Percentiles rank a stretch among this genome's conserved stretches.
Evolutionary conservation across 2,329 filamentous ascomycete genomes (phyloP).

Genomic region (Arthrobotrys conoides): DNA sequence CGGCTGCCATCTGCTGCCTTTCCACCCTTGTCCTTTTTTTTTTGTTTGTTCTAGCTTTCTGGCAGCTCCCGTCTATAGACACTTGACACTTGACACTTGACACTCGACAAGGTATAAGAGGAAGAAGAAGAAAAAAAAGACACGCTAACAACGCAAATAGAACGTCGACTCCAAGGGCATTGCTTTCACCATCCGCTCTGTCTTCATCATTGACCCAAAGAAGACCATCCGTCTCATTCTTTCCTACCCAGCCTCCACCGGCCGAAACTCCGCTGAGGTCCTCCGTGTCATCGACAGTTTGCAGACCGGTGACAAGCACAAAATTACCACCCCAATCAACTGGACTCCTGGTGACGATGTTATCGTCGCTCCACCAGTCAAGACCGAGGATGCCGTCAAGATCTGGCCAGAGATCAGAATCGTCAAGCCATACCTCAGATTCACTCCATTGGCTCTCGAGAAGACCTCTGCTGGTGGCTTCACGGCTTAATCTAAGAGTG

Average conservation of each 20-base stretch:
- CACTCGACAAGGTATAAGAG: not conserved
- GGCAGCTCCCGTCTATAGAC: constrained; percentile 16
- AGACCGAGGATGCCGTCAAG: constrained; percentile 75
- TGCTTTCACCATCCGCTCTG: constrained; percentile 76
- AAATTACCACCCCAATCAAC: constrained; percentile 75
- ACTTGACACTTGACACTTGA: not conserved
- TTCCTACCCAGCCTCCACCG: constrained; percentile 75
- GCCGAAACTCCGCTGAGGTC: constrained; percentile 73
- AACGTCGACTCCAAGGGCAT: constrained; percentile 69
- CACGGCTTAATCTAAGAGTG: constrained; percentile 8
- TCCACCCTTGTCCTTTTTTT: constrained; percentile 2
- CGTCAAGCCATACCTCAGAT: constrained; percentile 75
- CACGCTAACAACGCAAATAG: constrained; percentile 56
- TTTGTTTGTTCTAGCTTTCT: constrained; percentile 4
- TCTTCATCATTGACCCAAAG: constrained; percentile 77
- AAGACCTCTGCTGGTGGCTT: constrained; percentile 69
- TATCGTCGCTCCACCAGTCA: constrained; percentile 74
- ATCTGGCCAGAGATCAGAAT: constrained; percentile 74
- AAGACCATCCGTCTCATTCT: constrained; percentile 76
- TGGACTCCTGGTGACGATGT: constrained; percentile 69
- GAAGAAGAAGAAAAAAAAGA: constrained; percentile 25
- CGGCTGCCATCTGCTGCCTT: constrained; percentile 26
- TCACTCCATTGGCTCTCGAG: constrained; percentile 74
- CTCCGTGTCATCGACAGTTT: constrained; percentile 74
- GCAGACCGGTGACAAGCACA: constrained; percentile 74